A percentile compares a stretch with the other conserved stretches of the same genome.
These are phyloP conservation scores for Diplodia corticola DNA, from an alignment of 2,329 filamentous ascomycete species.

Conservation along the genomic window DNA sequence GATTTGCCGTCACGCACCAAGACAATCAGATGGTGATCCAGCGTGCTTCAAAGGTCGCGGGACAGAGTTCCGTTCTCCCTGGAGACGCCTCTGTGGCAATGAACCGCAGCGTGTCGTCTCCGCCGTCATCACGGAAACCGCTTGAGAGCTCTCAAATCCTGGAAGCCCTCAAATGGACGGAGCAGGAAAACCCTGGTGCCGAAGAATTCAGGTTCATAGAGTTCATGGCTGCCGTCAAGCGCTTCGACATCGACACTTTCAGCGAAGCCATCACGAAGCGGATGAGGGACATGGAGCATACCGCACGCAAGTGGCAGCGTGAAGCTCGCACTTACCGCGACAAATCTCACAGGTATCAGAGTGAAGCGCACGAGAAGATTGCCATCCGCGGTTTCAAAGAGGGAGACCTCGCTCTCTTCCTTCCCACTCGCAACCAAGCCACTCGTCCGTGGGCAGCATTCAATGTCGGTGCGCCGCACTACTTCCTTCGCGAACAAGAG, in stretches of 20 bases:
- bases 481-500: constrained; percentile 93
- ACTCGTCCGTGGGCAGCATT: constrained; percentile 97
- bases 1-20: constrained; percentile 76
- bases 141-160: constrained; percentile 66
- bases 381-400: constrained; percentile 95
- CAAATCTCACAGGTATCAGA: constrained; percentile 75
- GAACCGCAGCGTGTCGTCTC: constrained; percentile 45
- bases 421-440: constrained; percentile 91
- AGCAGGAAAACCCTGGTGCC: constrained; percentile 62
- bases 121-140: constrained; percentile 54
- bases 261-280: constrained; percentile 83
- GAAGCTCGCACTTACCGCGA: constrained; percentile 86
- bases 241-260: constrained; percentile 82
- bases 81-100: constrained; percentile 36
- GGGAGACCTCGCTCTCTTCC: constrained; percentile 88
- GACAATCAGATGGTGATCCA: constrained; percentile 73
- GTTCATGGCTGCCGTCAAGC: constrained; percentile 71
- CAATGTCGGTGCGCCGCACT: constrained; percentile 95
- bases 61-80: constrained; percentile 51
- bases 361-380: constrained; percentile 92
- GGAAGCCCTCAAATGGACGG: constrained; percentile 79
- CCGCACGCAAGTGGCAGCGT: constrained; percentile 89
- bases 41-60: constrained; percentile 60
- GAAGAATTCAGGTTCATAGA: constrained; percentile 74
- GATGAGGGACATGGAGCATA: constrained; percentile 89